Conservation (phyloP, 352 stramenopile species). For the Globisporangium alternatum region DNA sequence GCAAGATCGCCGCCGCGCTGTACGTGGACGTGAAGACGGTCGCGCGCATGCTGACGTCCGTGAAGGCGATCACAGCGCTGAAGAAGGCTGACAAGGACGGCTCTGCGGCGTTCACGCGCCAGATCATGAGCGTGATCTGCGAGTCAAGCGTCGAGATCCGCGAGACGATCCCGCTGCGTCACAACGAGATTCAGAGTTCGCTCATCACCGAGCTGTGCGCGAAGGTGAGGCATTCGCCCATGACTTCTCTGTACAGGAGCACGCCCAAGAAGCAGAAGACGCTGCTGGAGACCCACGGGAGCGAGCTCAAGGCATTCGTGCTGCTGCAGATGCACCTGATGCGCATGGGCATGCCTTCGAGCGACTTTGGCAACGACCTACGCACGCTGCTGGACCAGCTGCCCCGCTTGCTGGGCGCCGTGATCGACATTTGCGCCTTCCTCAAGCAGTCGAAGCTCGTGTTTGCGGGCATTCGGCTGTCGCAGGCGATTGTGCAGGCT, state of each 20-base stretch:
- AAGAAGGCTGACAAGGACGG: conserved; percentile 20
- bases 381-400: conserved; percentile 95
- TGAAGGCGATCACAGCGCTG: conserved; percentile 23
- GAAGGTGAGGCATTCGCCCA: conserved; percentile 55
- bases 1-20: conserved; percentile 93
- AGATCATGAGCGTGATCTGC: conserved; percentile 54
- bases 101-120: conserved; percentile 20
- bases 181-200: conserved; percentile 95
- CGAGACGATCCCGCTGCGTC: conserved; percentile 93
- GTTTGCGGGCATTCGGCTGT: conserved; percentile 51
- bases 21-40: conserved; percentile 94
- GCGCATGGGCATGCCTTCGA: conserved; percentile 93
- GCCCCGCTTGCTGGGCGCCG: conserved; percentile 92
- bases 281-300: conserved; percentile 74
- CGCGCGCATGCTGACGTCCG: conserved; percentile 51
- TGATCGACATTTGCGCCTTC: conserved; percentile 85
- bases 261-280: conserved; percentile 49
- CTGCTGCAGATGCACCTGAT: conserved; percentile 96
- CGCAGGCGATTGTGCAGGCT: conserved; percentile 51
- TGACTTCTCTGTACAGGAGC: conserved; percentile 49
- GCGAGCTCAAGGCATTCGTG: conserved; percentile 80
- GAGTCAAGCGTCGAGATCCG: conserved; percentile 90
- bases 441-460: conserved; percentile 51
- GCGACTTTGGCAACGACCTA: conserved; percentile 98
- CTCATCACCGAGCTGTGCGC: conserved; percentile 50